Base-by-base conservation (phyloP, 2,329 filamentous ascomycete genomes). In the Pseudocercospora macadamiae region DNA sequence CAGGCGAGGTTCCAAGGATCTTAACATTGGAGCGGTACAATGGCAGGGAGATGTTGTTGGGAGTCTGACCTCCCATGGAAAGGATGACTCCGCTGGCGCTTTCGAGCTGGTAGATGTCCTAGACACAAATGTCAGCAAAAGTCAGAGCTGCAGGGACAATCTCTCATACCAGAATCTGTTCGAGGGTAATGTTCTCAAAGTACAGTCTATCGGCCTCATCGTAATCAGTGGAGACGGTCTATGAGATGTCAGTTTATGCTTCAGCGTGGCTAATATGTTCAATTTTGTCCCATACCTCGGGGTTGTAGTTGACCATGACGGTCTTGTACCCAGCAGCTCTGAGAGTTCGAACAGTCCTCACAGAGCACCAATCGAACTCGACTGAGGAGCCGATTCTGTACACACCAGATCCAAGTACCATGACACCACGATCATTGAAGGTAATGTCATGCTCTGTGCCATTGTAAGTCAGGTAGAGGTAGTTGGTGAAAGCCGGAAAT, bases 341-440 rank as follows among this genome's bases (percentile, higher is more conserved):
- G 6, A 99, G 83, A 1, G 95, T 97, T 63, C 93, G 88, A 63
- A 97, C 96, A 4, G 95, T 91, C 60, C 93, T 84, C 25, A 99
- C 95, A 3, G 95, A 96, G 75, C 95, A 97, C 95, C 95, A 99
- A 76, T 99, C 95, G 75, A 99, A 99, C 74, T 99, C 95, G 59
- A 99, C 95, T 0, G 93, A 97, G 0, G 93, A 97, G 66, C 95
- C 95, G 65, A 99, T 99, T 61, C 95, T 87, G 81, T 97, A 97
- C 8, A 97, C 93, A 76, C 93, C 93, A 28, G 93, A 97, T 12
- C 93, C 93, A 26, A 97, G 82, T 7, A 99, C 93, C 92, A 97
- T 97, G 61, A 97, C 85, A 71, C 95, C 95, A 63, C 93, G 87
- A 72, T 99, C 95, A 8, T 91, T 83, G 71, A 97, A 97, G 12